Conservation (phyloP, 73 alveolate species). For the Paramecium biaurelia region DNA sequence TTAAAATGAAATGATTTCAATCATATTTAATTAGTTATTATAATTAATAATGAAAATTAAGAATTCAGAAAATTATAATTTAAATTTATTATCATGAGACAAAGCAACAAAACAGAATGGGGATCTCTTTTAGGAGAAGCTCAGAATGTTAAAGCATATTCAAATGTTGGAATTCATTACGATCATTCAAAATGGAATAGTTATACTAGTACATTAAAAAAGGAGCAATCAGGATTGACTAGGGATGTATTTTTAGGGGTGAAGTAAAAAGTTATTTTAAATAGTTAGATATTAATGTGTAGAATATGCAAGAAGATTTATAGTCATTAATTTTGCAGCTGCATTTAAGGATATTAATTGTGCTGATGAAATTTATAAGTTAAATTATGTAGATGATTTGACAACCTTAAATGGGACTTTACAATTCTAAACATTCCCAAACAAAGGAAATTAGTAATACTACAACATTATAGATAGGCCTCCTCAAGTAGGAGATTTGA, state of each 20-base stretch:
- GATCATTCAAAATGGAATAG: not conserved
- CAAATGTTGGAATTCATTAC: slow-evolving; percentile 3
- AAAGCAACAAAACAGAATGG: not conserved
- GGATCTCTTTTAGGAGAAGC: slow-evolving; percentile 29
- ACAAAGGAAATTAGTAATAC: not conserved
- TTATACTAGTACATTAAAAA: not conserved
- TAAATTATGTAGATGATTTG: slow-evolving; percentile 1
- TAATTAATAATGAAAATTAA: not conserved
- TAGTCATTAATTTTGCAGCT: not conserved
- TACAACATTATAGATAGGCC: not conserved
- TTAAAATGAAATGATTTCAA: not conserved
- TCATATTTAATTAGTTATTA: not conserved
- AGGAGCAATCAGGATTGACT: not conserved
- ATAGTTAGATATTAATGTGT: not conserved
- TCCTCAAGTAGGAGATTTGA: not conserved
- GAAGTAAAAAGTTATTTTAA: not conserved
- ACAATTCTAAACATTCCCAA: not conserved
- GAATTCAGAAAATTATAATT: not conserved
- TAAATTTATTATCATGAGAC: not conserved
- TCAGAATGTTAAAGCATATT: not conserved
- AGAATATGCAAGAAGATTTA: not conserved
- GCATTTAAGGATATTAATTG: not conserved
- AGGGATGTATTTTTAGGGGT: slow-evolving; percentile 18
- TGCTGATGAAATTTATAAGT: not conserved
- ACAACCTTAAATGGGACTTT: not conserved